Base-by-base conservation (phyloP, 1,139 yeast genomes). In the Geotrichum klebahnii region DNA sequence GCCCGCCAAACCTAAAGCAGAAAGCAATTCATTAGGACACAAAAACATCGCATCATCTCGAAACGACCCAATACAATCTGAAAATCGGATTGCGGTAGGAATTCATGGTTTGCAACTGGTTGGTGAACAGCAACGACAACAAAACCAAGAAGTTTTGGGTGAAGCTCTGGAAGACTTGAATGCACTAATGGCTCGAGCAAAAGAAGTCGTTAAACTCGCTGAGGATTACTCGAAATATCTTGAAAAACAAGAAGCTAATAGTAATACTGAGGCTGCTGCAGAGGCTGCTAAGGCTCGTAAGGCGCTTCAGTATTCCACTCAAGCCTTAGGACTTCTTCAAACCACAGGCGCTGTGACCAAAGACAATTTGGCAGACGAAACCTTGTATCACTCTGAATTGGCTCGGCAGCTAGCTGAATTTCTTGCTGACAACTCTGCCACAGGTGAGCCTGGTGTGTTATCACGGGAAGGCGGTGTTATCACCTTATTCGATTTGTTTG, bases 91-190 rank as follows among this genome's bases (percentile, higher is more conserved):
- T 9, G 34, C 35, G 16, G 28, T 52, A 16, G 95, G 97, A 0
- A 81, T 90, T 6, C 82, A 81, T 57, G 87, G 87, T 0, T 70
- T 90, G 19, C 86, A 88, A 57, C 73, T 73, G 46, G 67, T 76
- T 9, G 80, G 82, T 40, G 83, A 79, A 54, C 71, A 73, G 38
- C 77, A 78, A 58, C 70, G 85, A 8, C 72, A 75, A 51, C 76
- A 78, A 46, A 84, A 83, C 55, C 87, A 85, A 52, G 63, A 74
- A 19, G 74, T 89, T 0, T 70, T 89, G 48, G 77, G 80, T 33
- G 76, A 78, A 31, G 89, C 96, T 0, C 68, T 90, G 37, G 84
- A 82, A 50, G 96, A 88, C 64, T 68, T 90, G 43, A 84, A 84
- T 55, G 83, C 84, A 41, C 70, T 90, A 46, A 82, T 88, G 83